Base-by-base conservation (phyloP, 768 basidiomycete species). In the Kwoniella sp. region DNA sequence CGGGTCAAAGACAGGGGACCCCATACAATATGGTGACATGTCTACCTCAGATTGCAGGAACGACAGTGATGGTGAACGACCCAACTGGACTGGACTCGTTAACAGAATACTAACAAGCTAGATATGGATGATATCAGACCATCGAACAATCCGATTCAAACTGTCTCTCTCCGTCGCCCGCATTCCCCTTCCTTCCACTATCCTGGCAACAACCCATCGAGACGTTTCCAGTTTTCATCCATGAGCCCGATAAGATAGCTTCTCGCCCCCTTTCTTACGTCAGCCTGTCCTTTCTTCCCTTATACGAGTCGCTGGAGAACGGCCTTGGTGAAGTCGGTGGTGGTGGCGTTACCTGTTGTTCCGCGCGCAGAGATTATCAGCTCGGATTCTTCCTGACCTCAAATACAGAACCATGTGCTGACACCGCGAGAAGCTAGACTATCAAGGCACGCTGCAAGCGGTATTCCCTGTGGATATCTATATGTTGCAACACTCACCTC, bases 281-380 rank as follows among this genome's bases (percentile, higher is more conserved):
- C n/a, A n/a, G n/a, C n/a, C n/a, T n/a, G n/a, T 13, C 34, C 34
- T 37, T 37, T 5, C 41, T 45, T n/a, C n/a, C 41, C 41, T 64
- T 58, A 64, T 53, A 68, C 34, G 28, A 92, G 83, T 80, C 88
- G 89, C 82, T 89, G 86, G 83, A 97, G 93, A 79, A 99, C 86
- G 51, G 90, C 94, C 54, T 88, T 84, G 41, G 96, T 99, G 84
- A 99, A 93, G 76, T 97, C 95, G 29, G 91, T 92, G 63, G 95
- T 99, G 29, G 90, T 91, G 51, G 92, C 87, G 68, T 89, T 87
- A 62, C 93, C 92, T 91, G 58, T 65, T 9, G 31, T 37, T 25
- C 9, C 52, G 28, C 7, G 50, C 22, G 2, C 17, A 12, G 25
- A 15, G 55, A 2, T 51, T 2, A 38, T 62, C 61, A 62, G 61